Evolutionary conservation across 2,329 filamentous ascomycete species (phyloP), one percentile per base, ranked within the genome.

Genomic region (Ascocoryne sarcoides): DNA sequence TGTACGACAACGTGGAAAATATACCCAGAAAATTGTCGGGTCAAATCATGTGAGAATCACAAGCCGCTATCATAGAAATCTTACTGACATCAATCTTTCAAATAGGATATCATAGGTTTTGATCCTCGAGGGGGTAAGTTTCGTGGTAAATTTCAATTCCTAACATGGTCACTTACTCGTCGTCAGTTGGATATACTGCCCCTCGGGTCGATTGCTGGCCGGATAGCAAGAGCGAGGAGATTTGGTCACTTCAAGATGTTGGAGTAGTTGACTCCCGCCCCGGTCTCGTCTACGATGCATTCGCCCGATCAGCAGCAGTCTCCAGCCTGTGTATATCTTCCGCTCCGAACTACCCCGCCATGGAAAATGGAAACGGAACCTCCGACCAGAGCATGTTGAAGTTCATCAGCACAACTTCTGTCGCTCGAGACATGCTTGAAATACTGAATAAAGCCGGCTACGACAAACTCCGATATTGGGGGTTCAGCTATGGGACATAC

Each of bases 91-190:
- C n/a, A 32, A 16, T 2, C 2, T 15, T n/a, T 36, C 23, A 12
- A 12, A 26, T 26, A 69, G 55, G 70, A 75, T 35, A 60, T 75
- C 2, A 63, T 75, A 41, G 64, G 65, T 31, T 73, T 69, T 38
- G 70, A 75, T 37, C 69, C 70, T 1, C 62, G 71, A 16, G 71
- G 71, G n/a, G n/a, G n/a, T n/a, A n/a, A n/a, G n/a, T n/a, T n/a
- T n/a, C n/a, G n/a, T n/a, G n/a, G n/a, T n/a, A n/a, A n/a, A n/a
- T n/a, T n/a, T n/a, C n/a, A 26, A 26, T 26, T 26, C 12, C 7
- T 7, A 12, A 26, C 23, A 26, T 26, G 7, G 23, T 26, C 23
- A 26, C 12, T 26, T 26, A 12, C 7, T 12, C 23, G 7, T 12
- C 23, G 23, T 26, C 7, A 12, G 56, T 65, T 60, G 42, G 70